These are phyloP conservation scores for Phytophthora hibernalis DNA, from an alignment of 352 stramenopile genomes.

Conservation along the genomic window DNA sequence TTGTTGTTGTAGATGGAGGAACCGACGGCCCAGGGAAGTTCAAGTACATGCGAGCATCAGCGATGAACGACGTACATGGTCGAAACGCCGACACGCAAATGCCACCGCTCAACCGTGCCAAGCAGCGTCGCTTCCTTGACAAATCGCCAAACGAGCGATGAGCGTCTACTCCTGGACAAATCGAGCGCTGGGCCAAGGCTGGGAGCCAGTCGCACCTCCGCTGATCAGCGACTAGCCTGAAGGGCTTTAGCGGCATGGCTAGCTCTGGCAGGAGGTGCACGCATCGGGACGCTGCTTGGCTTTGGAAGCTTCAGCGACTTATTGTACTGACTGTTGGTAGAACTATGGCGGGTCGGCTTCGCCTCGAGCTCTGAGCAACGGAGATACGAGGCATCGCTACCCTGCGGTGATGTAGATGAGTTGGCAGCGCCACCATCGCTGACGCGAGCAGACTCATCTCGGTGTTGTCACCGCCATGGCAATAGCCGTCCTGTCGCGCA, in stretches of 20 bases:
- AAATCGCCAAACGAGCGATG: conserved; percentile 50
- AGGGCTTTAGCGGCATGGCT: neutral
- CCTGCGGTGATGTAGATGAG: neutral
- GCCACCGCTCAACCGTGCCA: conserved; percentile 48
- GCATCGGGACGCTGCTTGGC: neutral
- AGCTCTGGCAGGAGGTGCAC: neutral
- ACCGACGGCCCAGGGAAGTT: conserved; percentile 45
- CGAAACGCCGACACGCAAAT: conserved; percentile 41
- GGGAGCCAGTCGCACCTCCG: neutral
- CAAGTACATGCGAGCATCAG: conserved; percentile 56
- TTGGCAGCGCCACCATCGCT: neutral
- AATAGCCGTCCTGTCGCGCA: conserved; percentile 8
- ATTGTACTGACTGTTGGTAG: neutral
- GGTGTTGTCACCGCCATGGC: neutral
- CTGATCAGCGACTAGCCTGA: conserved; percentile 3
- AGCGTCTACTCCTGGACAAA: conserved; percentile 20
- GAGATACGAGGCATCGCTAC: neutral
- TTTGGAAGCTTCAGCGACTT: neutral
- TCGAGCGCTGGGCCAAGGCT: conserved; percentile 15
- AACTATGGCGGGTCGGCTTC: conserved; percentile 8
- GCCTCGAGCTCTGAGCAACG: neutral
- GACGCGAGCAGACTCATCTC: neutral
- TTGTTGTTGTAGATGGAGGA: conserved; percentile 26
- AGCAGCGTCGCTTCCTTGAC: conserved; percentile 56
- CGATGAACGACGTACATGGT: conserved; percentile 48